Evolutionary conservation across 1,284 basidiomycete species (phyloP), one percentile per base, ranked within the genome.

Genomic region (Trichosporon ovoides): DNA sequence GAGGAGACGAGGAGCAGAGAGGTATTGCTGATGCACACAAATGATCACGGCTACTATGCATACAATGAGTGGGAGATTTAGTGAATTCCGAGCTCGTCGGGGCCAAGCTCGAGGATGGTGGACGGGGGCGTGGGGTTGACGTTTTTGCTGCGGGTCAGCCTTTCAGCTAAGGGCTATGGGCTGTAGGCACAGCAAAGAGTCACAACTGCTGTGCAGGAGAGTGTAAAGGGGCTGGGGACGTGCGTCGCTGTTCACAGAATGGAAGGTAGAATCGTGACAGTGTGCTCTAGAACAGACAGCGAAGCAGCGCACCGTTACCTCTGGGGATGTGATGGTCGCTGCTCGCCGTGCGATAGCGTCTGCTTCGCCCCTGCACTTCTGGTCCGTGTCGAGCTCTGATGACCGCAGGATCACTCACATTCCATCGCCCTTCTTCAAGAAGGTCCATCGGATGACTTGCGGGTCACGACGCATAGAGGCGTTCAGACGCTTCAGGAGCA

Each of bases 391-490:
- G 18, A 38, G 12, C 14, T 20, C 11, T 10, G 7, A 2, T 1
- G 18, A 2, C 11, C 16, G 19, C 7, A 7, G 1, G 3, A n/a
- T 7, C n/a, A 59, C 61, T 59, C 55, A 63, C 62, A 64, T 28
- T 12, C 50, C 57, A 4, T 53, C 40, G 22, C 63, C 63, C 63
- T 61, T 64, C 55, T 61, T 61, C 37, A 54, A 40, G 28, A 64
- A 36, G 53, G 59, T 64, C 63, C 63, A 64, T 53, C 69, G 67
- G 36, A 75, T 64, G n/a, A 76, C 71, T 54, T 68, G 58, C 3
- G 76, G 76, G 63, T 78, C 75, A 37, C 62, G 61, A 16, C 72
- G 65, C 36, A 78, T 61, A 49, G 73, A 70, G 51, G 74, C 71
- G 62, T 74, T 68, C 38, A 78, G 60, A 31, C 68, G 58, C 46